phyloP scores from a whole-genome alignment of 2,329 filamentous ascomycete genomes.

The Escovopsis weberi region DNA sequence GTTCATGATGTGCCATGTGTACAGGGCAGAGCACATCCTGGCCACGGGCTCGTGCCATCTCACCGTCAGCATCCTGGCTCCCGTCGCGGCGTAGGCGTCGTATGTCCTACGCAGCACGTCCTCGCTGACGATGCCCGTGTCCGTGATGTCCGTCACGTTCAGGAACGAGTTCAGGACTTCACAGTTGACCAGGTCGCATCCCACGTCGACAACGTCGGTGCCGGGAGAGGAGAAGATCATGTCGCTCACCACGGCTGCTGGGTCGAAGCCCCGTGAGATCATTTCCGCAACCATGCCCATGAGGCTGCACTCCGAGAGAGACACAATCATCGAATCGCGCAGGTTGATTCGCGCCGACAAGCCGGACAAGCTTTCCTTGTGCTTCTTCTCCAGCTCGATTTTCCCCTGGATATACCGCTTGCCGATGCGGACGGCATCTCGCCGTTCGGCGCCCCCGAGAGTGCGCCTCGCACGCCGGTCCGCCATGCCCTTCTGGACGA shows the following conservation, averaged over 20 bases:
- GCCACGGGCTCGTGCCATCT: slow-evolving; percentile 18
- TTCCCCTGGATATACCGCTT: slow-evolving; percentile 9
- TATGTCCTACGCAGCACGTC: slow-evolving; percentile 8
- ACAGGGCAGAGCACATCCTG: slow-evolving; percentile 16
- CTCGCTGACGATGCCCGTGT: slow-evolving; percentile 9
- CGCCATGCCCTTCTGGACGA: slow-evolving; percentile 6
- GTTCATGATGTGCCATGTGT: slow-evolving; percentile 19
- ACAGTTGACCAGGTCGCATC: slow-evolving; percentile 9
- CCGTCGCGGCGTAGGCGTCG: slow-evolving; percentile 9
- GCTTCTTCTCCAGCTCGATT: slow-evolving; percentile 6
- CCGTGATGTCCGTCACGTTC: slow-evolving; percentile 8
- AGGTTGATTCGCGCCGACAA: slow-evolving; percentile 7
- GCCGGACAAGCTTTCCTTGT: slow-evolving; percentile 3
- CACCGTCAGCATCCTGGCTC: slow-evolving; percentile 16
- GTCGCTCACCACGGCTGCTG: slow-evolving; percentile 9
- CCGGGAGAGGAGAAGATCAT: slow-evolving; percentile 10
- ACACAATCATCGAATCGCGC: slow-evolving; percentile 7
- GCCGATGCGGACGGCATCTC: slow-evolving; percentile 7
- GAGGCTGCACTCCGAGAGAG: slow-evolving; percentile 10
- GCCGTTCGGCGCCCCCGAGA: slow-evolving; percentile 7
- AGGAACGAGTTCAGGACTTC: slow-evolving; percentile 11
- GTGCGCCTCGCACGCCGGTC: slow-evolving; percentile 8
- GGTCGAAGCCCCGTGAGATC: slow-evolving; percentile 9
- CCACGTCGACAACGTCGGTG: slow-evolving; percentile 11
- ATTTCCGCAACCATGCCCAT: slow-evolving; percentile 10